phyloP scores from a whole-genome alignment of 2,329 filamentous ascomycete species.

The Claviceps lovelessii region DNA sequence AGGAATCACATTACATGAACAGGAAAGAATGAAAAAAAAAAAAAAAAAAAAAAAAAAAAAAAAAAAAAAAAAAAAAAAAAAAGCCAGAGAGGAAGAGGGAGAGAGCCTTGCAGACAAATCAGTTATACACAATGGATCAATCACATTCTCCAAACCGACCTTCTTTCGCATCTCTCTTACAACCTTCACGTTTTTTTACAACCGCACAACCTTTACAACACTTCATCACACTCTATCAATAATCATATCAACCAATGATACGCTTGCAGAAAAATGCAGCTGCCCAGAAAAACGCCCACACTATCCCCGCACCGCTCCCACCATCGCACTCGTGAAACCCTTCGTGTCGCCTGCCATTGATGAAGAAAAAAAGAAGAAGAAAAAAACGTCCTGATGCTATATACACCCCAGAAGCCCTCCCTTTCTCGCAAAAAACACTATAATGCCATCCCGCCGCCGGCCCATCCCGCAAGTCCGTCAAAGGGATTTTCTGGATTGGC shows the following conservation, averaged over 20 bases:
- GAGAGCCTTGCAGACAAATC: not conserved
- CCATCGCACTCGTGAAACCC: no score
- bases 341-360: no score
- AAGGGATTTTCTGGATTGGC: constrained; percentile 7
- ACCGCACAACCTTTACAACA: no score
- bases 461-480: constrained; percentile 22
- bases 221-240: no score
- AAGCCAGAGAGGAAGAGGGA: not conserved
- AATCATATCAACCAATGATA: not conserved
- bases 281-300: not conserved
- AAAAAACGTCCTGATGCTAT: not conserved
- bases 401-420: not conserved
- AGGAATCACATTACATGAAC: no score
- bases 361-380: no score
- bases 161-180: not conserved
- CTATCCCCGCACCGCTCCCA: not conserved
- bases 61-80: not conserved
- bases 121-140: no score
- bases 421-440: constrained; percentile 8
- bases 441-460: constrained; percentile 21
- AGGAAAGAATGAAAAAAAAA: not conserved
- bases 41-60: not conserved
- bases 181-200: no score
- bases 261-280: not conserved
- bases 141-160: no score